Base-by-base conservation (phyloP, 2,329 filamentous ascomycete genomes). In the Colletotrichum nymphaeae region DNA sequence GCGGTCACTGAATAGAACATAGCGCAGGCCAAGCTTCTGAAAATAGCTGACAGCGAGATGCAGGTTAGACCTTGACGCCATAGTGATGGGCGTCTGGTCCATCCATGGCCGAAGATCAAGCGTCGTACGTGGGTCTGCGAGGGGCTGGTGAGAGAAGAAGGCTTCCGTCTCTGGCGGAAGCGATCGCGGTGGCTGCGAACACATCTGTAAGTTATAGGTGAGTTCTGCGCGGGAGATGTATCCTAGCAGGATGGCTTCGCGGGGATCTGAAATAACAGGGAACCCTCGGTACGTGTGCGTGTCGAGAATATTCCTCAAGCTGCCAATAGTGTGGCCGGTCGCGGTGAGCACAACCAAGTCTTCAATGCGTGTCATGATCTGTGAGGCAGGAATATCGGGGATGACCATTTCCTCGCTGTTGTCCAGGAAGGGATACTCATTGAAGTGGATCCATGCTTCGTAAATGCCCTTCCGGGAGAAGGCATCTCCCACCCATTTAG, bases 401-500 rank as follows among this genome's bases (percentile, higher is more conserved):
- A 97, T 91, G 19, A 88, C 68, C 30, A 82, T 79, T 71, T 97
- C 94, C 79, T 98, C 95, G 78, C 92, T 93, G 81, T 97, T 97
- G 83, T 98, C 96, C 67, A 99, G 90, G 84, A 96, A 98, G 0
- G 97, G 97, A 80, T 98, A 99, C 76, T 94, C 95, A 79, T 97
- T 97, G 84, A 98, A 93, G 77, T 95, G 93, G 79, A 99, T 99
- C 97, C 97, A 99, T 67, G 93, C 93, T 82, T 99, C 97, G 85
- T 99, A 99, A 83, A 99, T 98, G 76, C 97, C 95, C 63, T 93
- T 91, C 69, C 94, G 94, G 30, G 94, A 95, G 82, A 99, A 95
- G 63, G 95, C 96, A 82, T 99, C 97, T 79, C 95, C 97, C 30
- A 98, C 95, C 97, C 97, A 99, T 85, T 99, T 99, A 75, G 94